Percentiles rank a stretch among this genome's conserved stretches.
Evolutionary conservation across 2,329 filamentous ascomycete species (phyloP).

Genomic region (Dactylonectria macrodidyma): DNA sequence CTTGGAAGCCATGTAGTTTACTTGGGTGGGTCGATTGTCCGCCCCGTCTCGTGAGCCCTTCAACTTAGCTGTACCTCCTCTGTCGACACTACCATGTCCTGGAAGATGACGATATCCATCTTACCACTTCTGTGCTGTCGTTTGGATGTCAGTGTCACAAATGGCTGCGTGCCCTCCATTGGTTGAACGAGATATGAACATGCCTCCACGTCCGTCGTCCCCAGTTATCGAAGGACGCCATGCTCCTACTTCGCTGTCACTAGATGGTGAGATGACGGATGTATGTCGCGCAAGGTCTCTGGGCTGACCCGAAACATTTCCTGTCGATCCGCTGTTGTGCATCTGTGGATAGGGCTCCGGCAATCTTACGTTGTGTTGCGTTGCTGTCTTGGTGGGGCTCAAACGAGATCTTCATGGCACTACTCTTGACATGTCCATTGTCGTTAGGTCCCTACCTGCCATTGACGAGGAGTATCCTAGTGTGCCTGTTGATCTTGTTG

Average conservation of each 20-base stretch:
- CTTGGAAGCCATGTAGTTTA: background rate
- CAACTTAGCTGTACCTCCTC: background rate
- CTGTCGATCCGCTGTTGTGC: constrained; percentile 60
- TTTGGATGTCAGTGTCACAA: background rate
- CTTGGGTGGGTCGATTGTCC: background rate
- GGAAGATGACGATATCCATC: background rate
- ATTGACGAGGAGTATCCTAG: too few relatives aligned
- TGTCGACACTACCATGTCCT: background rate
- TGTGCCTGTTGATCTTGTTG: too few relatives aligned
- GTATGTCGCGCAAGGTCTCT: background rate
- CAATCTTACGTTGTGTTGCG: constrained; percentile 73
- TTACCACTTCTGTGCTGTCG: background rate
- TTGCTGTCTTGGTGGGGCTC: constrained; percentile 85
- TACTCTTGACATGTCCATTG: constrained; percentile 56
- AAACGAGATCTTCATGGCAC: constrained; percentile 73
- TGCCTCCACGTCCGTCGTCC: too few relatives aligned
- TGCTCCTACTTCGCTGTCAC: too few relatives aligned
- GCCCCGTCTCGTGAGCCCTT: background rate
- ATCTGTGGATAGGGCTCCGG: constrained; percentile 72
- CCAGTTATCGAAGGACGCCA: too few relatives aligned
- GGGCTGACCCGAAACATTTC: constrained; percentile 32
- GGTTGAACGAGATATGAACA: too few relatives aligned
- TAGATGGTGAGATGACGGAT: background rate
- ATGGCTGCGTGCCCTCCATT: background rate
- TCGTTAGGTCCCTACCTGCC: too few relatives aligned